Evolutionary conservation across 169 alveolate genomes (phyloP).

Genomic region (Pseudocohnilembus persalinus): DNA sequence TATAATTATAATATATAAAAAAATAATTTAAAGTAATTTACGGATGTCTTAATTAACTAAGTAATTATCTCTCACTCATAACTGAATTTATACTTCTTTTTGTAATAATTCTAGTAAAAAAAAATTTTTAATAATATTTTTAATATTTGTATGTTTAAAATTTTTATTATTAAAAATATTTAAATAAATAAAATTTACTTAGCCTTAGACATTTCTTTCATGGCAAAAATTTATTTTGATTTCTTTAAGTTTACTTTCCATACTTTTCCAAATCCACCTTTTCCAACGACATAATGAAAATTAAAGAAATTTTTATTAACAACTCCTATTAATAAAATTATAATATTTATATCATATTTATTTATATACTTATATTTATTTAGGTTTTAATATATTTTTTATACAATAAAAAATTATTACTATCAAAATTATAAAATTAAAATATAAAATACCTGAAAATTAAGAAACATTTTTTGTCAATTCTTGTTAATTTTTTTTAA

Average conservation of each 20-base stretch:
- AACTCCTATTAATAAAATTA: constrained; percentile 5
- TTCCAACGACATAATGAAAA: constrained; percentile 66
- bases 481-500: too few species aligned
- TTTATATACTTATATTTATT: background rate
- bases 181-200: background rate
- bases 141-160: background rate
- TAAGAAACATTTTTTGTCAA: too few species aligned
- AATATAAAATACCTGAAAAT: too few species aligned
- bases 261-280: constrained; percentile 89
- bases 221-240: constrained; percentile 54
- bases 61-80: constrained; percentile 73
- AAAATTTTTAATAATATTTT: too few species aligned
- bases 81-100: constrained; percentile 71
- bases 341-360: background rate
- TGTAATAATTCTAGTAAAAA: constrained; percentile 62
- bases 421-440: background rate
- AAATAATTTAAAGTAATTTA: background rate
- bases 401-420: background rate
- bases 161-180: background rate
- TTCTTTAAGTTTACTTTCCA: constrained; percentile 71
- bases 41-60: constrained; percentile 69
- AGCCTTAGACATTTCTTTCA: constrained; percentile 81
- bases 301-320: constrained; percentile 45
- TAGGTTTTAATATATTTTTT: background rate
- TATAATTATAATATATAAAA: background rate